These are phyloP conservation scores for Citrus hindsii DNA, from an alignment of 345 rosid species.

Conservation along the genomic window DNA sequence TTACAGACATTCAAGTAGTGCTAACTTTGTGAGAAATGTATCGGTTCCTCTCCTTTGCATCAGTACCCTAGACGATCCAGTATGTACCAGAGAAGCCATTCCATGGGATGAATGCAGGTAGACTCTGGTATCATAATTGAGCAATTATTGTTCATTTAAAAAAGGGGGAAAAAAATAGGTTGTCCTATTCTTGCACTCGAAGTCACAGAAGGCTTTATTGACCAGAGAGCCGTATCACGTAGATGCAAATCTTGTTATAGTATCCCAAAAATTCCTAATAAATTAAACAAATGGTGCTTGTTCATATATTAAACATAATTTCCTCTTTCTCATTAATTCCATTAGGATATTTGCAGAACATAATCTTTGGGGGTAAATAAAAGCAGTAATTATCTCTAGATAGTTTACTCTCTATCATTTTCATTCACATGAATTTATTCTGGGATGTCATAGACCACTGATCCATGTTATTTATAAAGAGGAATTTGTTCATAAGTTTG, in stretches of 20 bases:
- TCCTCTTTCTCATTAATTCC: neutral
- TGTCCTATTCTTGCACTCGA: neutral
- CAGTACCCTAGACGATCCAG: slow-evolving; percentile 40
- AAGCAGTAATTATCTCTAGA: neutral
- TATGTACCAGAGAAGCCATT: slow-evolving; percentile 39
- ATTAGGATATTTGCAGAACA: too few relatives aligned
- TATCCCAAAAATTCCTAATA: too few relatives aligned
- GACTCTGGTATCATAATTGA: neutral
- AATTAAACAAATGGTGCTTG: neutral
- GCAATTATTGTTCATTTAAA: neutral
- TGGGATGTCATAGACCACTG: neutral
- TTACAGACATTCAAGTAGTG: slow-evolving; percentile 32
- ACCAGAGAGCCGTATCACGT: neutral
- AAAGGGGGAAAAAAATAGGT: too few relatives aligned
- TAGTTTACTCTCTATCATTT: neutral
- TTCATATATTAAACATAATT: neutral
- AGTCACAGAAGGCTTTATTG: neutral
- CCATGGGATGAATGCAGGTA: slow-evolving; percentile 46
- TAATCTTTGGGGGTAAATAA: slow-evolving; percentile 5
- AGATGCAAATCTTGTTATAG: neutral
- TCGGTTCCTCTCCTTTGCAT: slow-evolving; percentile 39
- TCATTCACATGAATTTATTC: neutral
- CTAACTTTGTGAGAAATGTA: slow-evolving; percentile 22
- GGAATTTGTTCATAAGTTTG: neutral
- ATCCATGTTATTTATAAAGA: neutral